Percentiles rank a stretch among this genome's conserved stretches.
Evolutionary conservation across 164 flowering plant genomes (phyloP).

Genomic region (Aristolochia fimbriata): DNA sequence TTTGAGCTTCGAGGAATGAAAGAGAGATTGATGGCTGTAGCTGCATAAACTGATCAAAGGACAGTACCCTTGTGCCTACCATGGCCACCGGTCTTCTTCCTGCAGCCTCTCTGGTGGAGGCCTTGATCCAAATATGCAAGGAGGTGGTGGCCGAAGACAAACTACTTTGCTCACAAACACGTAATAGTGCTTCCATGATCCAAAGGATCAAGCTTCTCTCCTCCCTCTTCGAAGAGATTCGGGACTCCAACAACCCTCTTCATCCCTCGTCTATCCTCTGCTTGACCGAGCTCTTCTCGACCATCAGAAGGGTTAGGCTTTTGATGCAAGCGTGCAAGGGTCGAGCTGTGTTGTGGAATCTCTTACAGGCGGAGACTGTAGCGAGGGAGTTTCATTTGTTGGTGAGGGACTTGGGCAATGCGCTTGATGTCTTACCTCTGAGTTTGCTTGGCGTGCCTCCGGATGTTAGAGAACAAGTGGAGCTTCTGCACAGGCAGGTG

Average conservation of each 20-base stretch:
- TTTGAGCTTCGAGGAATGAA: neutral
- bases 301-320: slow-evolving; percentile 33
- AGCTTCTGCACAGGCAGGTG: slow-evolving; percentile 58
- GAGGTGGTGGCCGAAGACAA: slow-evolving; percentile 45
- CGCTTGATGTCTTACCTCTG: slow-evolving; percentile 57
- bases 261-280: slow-evolving; percentile 67
- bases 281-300: slow-evolving; percentile 45
- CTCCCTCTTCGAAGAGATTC: slow-evolving; percentile 57
- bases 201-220: slow-evolving; percentile 60
- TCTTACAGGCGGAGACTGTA: slow-evolving; percentile 33
- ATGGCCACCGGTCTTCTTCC: slow-evolving; percentile 44
- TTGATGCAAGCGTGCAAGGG: slow-evolving; percentile 37
- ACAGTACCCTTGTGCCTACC: slow-evolving; percentile 14
- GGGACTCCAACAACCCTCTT: slow-evolving; percentile 29
- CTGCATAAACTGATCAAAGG: no score
- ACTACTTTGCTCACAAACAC: slow-evolving; percentile 28
- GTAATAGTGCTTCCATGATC: slow-evolving; percentile 33
- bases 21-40: neutral
- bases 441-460: slow-evolving; percentile 39
- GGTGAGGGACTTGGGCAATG: slow-evolving; percentile 50
- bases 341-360: slow-evolving; percentile 47
- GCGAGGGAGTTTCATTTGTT: slow-evolving; percentile 42
- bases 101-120: slow-evolving; percentile 39
- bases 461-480: slow-evolving; percentile 64
- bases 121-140: slow-evolving; percentile 37